Evolutionary conservation across 2,329 filamentous ascomycete genomes (phyloP).

Genomic region (Colletotrichum tamarilloi): DNA sequence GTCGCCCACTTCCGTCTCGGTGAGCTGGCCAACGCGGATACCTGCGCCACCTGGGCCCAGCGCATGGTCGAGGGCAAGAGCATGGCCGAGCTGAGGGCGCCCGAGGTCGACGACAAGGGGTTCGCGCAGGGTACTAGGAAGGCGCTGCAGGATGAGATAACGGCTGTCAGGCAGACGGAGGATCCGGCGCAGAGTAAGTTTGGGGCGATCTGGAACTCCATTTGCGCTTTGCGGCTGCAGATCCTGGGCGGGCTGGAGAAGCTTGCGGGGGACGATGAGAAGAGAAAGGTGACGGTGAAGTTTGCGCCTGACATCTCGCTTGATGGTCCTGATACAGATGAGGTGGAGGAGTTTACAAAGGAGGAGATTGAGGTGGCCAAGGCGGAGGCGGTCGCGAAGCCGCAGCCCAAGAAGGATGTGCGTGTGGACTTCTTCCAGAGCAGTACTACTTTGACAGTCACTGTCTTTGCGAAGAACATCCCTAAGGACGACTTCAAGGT

Average conservation of each 20-base stretch:
- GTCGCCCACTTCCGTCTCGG: slow-evolving; percentile 78
- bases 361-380: slow-evolving; percentile 26
- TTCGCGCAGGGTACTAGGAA: slow-evolving; percentile 56
- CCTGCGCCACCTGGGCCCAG: slow-evolving; percentile 72
- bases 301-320: slow-evolving; percentile 32
- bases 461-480: slow-evolving; percentile 56
- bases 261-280: slow-evolving; percentile 56
- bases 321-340: slow-evolving; percentile 24
- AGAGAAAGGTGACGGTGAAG: slow-evolving; percentile 56
- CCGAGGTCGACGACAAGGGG: slow-evolving; percentile 56
- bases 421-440: slow-evolving; percentile 49
- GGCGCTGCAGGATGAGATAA: slow-evolving; percentile 44
- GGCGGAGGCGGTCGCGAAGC: not conserved
- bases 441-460: slow-evolving; percentile 47
- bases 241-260: slow-evolving; percentile 57
- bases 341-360: slow-evolving; percentile 41
- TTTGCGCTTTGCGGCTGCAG: slow-evolving; percentile 59
- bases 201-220: slow-evolving; percentile 50
- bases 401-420: slow-evolving; percentile 41
- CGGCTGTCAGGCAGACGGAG: slow-evolving; percentile 41
- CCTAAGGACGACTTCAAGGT: slow-evolving; percentile 54
- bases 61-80: slow-evolving; percentile 52
- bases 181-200: slow-evolving; percentile 38
- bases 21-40: slow-evolving; percentile 79
- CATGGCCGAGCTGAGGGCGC: slow-evolving; percentile 47